These are phyloP conservation scores for Candida verbasci DNA, from an alignment of 805 yeast genomes.

Conservation along the genomic window DNA sequence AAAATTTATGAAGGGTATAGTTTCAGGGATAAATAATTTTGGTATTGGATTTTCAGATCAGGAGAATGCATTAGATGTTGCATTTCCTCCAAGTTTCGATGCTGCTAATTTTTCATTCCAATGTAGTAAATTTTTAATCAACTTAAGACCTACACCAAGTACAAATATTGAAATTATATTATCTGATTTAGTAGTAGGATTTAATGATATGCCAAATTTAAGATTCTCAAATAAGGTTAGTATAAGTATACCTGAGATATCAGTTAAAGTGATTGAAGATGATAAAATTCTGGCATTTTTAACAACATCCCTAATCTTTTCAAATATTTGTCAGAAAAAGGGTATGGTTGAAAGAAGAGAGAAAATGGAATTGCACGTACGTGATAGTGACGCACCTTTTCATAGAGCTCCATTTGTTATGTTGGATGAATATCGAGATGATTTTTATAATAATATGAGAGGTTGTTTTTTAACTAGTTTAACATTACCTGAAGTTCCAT, in stretches of 20 bases:
- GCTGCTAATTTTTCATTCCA: slow-evolving; percentile 60
- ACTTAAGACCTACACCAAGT: slow-evolving; percentile 19
- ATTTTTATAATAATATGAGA: slow-evolving; percentile 42
- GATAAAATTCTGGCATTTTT: slow-evolving; percentile 33
- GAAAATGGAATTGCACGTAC: slow-evolving; percentile 62
- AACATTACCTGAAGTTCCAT: slow-evolving; percentile 52
- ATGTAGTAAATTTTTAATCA: slow-evolving; percentile 44
- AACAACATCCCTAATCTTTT: slow-evolving; percentile 54
- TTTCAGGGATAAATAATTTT: slow-evolving; percentile 42
- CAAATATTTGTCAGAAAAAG: slow-evolving; percentile 55
- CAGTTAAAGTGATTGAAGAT: slow-evolving; percentile 19
- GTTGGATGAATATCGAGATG: slow-evolving; percentile 44
- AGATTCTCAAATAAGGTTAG: slow-evolving; percentile 57
- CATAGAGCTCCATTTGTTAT: slow-evolving; percentile 75
- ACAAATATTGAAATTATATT: slow-evolving; percentile 13
- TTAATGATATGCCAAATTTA: slow-evolving; percentile 67
- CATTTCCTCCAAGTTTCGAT: slow-evolving; percentile 58
- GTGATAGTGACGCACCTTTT: slow-evolving; percentile 74
- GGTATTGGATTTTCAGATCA: slow-evolving; percentile 63
- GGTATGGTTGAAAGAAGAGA: slow-evolving; percentile 42
- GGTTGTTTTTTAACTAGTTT: slow-evolving; percentile 57
- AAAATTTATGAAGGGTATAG: slow-evolving; percentile 40
- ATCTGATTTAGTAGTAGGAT: slow-evolving; percentile 30
- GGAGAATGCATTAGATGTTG: slow-evolving; percentile 68
- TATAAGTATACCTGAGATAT: slow-evolving; percentile 46